Evolutionary conservation across 108 stramenopile genomes (phyloP), one percentile per base, ranked within the genome.

Genomic region (Cyclostephanos tholiformis): DNA sequence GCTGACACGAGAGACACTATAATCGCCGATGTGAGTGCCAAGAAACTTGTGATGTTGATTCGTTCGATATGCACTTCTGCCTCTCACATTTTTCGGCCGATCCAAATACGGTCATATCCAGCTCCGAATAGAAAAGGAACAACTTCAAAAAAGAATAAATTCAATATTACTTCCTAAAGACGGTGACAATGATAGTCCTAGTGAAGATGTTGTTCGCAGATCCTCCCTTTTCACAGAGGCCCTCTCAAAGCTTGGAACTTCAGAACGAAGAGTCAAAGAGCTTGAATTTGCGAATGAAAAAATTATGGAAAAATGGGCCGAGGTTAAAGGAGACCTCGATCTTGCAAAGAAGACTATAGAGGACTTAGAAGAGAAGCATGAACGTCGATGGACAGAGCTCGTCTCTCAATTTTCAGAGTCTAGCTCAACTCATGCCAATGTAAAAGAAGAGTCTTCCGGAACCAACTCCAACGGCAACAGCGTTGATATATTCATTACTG

Each of bases 331-430:
- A 17, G 86, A 90, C 66, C 78, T 89, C 8, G 81, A 93, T 46
- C 38, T 74, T 9, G 80, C 85, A 6, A 82, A 79, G 65, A 84
- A 87, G 65, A 71, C 89, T 0, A 62, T 95, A 50, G 81, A 87
- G 36, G 94, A 93, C 12, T 63, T 89, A 72, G 80, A 88, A 63
- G 68, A 61, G 43, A 91, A 91, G 56, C 83, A 88, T 69, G 63
- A 69, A 23, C 90, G 89, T 63, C 83, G 87, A 20, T 90, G 89
- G 94, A 67, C 63, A 17, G 94, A 95, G 61, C 74, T 95, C 9
- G 67, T 81, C 51, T 69, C 72, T 58, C 72, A 72, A 62, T 80
- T 72, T 70, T 70, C 82, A 57, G 74, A 79, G 48, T 48, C 77
- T 41, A 67, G 78, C 22, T 55, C 75, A 14, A 52, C 65, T 25